Conservation (phyloP, 768 basidiomycete species). For the Mycena kentingensis region DNA sequence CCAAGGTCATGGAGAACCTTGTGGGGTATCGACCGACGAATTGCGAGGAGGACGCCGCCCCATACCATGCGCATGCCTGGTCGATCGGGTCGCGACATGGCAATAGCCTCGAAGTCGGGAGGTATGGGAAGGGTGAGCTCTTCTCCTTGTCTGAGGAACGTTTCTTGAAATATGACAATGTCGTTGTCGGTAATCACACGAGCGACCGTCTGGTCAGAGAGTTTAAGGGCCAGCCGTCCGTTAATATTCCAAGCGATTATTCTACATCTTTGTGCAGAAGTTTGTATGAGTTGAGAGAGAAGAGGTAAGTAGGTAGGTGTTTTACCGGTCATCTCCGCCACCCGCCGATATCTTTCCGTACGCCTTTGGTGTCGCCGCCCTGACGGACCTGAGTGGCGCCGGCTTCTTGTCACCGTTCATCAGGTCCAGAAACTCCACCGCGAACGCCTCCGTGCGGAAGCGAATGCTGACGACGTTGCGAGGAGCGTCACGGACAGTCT, state of each 20-base stretch:
- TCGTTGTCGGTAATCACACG: background rate
- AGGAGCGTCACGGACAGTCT: too few species aligned
- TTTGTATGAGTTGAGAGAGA: background rate
- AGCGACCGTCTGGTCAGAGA: background rate
- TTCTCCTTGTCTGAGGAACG: background rate
- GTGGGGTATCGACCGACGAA: background rate
- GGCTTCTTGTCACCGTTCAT: background rate
- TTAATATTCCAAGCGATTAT: conserved; percentile 5
- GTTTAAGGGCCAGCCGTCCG: conserved; percentile 10
- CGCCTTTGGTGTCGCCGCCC: background rate
- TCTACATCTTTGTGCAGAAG: background rate
- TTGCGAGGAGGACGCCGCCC: background rate
- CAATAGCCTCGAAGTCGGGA: background rate
- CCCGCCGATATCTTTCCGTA: background rate
- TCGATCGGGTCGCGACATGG: background rate
- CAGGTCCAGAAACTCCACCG: background rate
- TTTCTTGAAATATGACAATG: conserved; percentile 5
- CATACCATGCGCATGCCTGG: background rate
- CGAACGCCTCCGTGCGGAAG: background rate
- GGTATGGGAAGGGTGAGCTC: background rate
- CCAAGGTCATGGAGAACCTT: background rate
- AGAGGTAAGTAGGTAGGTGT: background rate
- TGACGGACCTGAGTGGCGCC: background rate
- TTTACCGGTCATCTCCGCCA: background rate
- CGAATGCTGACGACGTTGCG: background rate